Conservation (phyloP, 2,329 filamentous ascomycete genomes). For the Fusarium brachygibbosum region DNA sequence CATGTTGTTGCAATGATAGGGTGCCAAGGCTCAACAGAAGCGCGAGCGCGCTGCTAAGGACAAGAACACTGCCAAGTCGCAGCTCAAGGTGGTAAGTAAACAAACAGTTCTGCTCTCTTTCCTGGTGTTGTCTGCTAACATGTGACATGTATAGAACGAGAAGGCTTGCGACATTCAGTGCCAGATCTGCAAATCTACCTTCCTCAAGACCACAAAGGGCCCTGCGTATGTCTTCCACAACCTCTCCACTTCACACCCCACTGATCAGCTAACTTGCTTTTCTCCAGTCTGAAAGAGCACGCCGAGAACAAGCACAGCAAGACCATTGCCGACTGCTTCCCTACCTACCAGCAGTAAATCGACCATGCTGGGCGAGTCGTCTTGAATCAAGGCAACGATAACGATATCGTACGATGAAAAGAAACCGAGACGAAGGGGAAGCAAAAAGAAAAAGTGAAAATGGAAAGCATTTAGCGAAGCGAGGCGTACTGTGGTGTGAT, state of each 20-base stretch:
- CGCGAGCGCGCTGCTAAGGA: conserved; percentile 79
- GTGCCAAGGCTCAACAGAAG: conserved; percentile 78
- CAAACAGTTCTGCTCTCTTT: background rate
- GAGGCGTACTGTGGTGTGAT: conserved; percentile 42
- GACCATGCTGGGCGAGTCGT: background rate
- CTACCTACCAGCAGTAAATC: conserved; percentile 56
- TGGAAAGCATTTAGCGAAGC: conserved; percentile 40
- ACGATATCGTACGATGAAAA: conserved; percentile 29
- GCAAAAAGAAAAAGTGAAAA: conserved; percentile 1
- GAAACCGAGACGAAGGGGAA: background rate
- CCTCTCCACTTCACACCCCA: background rate
- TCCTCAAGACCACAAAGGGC: conserved; percentile 81
- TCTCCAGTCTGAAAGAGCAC: conserved; percentile 74
- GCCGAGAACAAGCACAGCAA: conserved; percentile 83
- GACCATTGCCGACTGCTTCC: conserved; percentile 79
- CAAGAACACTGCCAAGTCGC: conserved; percentile 70
- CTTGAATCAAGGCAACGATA: background rate
- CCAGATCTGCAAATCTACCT: conserved; percentile 81
- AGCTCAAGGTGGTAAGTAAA: conserved; percentile 73
- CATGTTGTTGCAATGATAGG: conserved; percentile 55
- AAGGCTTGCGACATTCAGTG: conserved; percentile 83
- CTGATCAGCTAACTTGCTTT: conserved; percentile 26
- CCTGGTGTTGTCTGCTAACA: conserved; percentile 28
- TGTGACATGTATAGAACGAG: conserved; percentile 68
- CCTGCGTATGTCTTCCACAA: conserved; percentile 68